phyloP scores from a whole-genome alignment of 768 basidiomycete genomes.

The Tylopilus felleus region DNA sequence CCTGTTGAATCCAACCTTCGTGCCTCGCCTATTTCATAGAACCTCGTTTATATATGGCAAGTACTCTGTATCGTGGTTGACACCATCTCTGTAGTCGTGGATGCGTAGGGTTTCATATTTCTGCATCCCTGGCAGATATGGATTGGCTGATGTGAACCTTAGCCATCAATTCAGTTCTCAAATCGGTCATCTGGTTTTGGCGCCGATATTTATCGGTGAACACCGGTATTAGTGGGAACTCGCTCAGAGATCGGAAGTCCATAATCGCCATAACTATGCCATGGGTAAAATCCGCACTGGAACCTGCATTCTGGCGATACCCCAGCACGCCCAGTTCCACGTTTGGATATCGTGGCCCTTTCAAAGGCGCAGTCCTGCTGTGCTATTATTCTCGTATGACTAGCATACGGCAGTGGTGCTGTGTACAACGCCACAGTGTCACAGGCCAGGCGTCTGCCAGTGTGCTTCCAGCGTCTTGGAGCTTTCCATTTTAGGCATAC shows the following conservation, averaged over 20 bases:
- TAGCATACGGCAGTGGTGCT: conserved; percentile 7
- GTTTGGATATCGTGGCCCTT: not conserved
- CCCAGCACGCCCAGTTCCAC: not conserved
- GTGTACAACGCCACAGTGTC: conserved; percentile 8
- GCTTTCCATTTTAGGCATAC: conserved; percentile 12
- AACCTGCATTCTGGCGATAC: conserved; percentile 10
- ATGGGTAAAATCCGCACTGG: conserved; percentile 4
- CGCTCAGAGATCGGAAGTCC: conserved; percentile 2
- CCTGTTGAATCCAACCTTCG: not conserved
- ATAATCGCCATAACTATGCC: conserved; percentile 10
- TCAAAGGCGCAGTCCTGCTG: conserved; percentile 15
- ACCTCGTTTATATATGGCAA: not conserved
- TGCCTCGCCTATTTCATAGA: too few species aligned
- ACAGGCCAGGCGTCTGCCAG: not conserved
- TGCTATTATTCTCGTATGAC: not conserved
- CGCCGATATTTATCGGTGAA: conserved; percentile 1
- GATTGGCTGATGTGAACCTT: not conserved
- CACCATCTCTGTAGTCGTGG: not conserved
- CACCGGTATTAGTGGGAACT: not conserved
- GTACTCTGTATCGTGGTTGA: not conserved
- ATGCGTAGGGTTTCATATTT: not conserved
- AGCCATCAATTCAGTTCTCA: not conserved
- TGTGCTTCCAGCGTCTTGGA: not conserved
- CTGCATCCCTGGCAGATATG: not conserved
- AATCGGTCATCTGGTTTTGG: conserved; percentile 2